phyloP scores from a whole-genome alignment of 345 rosid genomes.

The Balakata baccata region DNA sequence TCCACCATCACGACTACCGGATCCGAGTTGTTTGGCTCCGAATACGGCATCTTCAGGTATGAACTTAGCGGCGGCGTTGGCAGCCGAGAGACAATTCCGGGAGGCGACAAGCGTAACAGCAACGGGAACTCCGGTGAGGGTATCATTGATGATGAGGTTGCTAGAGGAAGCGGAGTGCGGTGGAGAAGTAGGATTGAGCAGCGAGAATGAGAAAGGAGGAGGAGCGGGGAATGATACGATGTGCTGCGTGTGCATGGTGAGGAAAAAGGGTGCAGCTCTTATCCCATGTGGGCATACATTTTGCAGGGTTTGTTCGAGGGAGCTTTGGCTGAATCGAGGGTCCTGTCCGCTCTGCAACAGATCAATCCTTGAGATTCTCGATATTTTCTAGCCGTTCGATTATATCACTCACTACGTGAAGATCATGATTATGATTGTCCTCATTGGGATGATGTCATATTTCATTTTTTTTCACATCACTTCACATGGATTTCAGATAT shows the following conservation, averaged over 20 bases:
- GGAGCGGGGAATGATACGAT: slow-evolving; percentile 41
- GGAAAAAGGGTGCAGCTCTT: slow-evolving; percentile 69
- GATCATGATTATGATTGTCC: too few species aligned
- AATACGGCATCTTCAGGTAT: slow-evolving; percentile 37
- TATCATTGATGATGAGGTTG: slow-evolving; percentile 86
- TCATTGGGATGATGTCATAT: too few species aligned
- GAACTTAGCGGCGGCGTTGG: slow-evolving; percentile 90
- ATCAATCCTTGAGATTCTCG: slow-evolving; percentile 60
- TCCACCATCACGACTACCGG: slow-evolving; percentile 9
- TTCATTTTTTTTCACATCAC: too few species aligned
- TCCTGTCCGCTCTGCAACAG: slow-evolving; percentile 78
- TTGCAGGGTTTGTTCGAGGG: slow-evolving; percentile 76
- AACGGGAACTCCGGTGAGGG: slow-evolving; percentile 51
- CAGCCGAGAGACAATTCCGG: slow-evolving; percentile 67
- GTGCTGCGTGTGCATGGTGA: slow-evolving; percentile 85
- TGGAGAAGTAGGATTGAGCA: neutral
- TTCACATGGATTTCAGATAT: too few species aligned
- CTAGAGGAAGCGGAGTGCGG: slow-evolving; percentile 48
- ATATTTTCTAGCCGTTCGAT: slow-evolving; percentile 38
- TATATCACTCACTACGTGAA: too few species aligned
- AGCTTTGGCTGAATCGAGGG: slow-evolving; percentile 62
- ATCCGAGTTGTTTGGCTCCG: slow-evolving; percentile 18
- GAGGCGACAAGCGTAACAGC: neutral
- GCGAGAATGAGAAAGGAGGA: slow-evolving; percentile 13
- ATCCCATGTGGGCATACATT: slow-evolving; percentile 84